Percentiles rank a stretch among this genome's conserved stretches.
Evolutionary conservation across 345 rosid species (phyloP).

Genomic region (Eucalyptus curtisii): DNA sequence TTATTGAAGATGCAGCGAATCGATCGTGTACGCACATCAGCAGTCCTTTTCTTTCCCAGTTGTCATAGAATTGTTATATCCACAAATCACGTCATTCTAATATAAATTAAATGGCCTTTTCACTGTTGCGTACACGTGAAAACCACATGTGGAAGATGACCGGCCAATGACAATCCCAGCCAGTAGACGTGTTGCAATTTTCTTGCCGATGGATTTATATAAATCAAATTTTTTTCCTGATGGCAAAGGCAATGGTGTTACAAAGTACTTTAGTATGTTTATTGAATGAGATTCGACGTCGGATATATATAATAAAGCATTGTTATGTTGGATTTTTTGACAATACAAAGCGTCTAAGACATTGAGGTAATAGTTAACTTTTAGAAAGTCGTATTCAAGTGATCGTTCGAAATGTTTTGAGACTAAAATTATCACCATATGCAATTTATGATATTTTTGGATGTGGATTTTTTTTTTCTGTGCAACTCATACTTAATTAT

Average conservation of each 20-base stretch:
- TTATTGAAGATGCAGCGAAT: background rate
- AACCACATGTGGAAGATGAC: background rate
- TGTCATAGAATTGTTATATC: background rate
- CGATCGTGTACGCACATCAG: background rate
- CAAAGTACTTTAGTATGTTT: background rate
- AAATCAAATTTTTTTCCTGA: background rate
- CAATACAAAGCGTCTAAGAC: background rate
- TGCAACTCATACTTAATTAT: background rate
- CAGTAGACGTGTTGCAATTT: background rate
- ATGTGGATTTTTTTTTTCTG: background rate
- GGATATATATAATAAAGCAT: background rate
- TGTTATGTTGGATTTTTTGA: background rate
- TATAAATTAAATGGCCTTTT: background rate
- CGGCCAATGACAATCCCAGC: background rate
- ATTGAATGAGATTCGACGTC: background rate
- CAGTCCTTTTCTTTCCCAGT: background rate
- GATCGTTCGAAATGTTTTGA: background rate
- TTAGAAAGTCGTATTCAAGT: background rate
- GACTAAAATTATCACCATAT: background rate
- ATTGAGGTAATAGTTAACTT: background rate
- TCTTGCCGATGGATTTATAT: background rate
- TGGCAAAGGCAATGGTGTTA: background rate
- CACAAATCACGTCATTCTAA: background rate
- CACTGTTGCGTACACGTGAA: background rate
- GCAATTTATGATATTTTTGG: background rate